A percentile compares a stretch with the other conserved stretches of the same genome.
Evolutionary conservation across 139 green algal genomes (phyloP).

Genomic region (Asterochloris sp.): DNA sequence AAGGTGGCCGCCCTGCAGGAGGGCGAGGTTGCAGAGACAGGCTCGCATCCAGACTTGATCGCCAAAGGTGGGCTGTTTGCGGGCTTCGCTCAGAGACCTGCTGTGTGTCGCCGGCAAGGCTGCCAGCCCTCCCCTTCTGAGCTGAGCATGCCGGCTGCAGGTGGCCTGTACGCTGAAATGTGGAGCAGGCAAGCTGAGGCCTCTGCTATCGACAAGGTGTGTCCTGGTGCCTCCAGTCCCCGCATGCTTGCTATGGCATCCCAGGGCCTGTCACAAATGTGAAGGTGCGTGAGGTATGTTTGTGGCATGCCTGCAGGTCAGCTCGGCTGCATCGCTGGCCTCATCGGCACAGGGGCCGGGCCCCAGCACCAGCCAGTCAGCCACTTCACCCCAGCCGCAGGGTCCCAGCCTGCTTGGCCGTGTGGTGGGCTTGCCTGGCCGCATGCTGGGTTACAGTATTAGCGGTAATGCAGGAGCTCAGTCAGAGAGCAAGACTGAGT

Average conservation of each 20-base stretch:
- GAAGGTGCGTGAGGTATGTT: too few relatives aligned
- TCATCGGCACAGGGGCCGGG: not conserved
- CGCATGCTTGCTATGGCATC: too few relatives aligned
- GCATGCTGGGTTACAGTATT: too few relatives aligned
- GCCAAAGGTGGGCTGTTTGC: constrained; percentile 17
- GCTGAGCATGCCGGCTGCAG: too few relatives aligned
- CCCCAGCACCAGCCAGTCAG: not conserved
- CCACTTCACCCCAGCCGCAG: not conserved
- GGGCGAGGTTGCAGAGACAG: constrained; percentile 62
- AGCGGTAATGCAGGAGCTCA: too few relatives aligned
- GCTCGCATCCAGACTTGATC: constrained; percentile 75
- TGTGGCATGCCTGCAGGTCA: too few relatives aligned
- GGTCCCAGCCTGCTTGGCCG: not conserved
- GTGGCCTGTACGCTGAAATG: constrained; percentile 69
- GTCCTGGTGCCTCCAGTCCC: not conserved
- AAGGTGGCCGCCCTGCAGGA: constrained; percentile 36
- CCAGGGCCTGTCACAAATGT: too few relatives aligned
- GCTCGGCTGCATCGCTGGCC: too few relatives aligned
- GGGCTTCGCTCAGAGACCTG: too few relatives aligned
- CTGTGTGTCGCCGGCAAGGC: too few relatives aligned
- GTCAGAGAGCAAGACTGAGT: too few relatives aligned
- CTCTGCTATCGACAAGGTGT: not conserved
- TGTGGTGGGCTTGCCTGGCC: not conserved
- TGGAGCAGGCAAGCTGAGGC: constrained; percentile 67
- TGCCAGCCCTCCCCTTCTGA: too few relatives aligned